phyloP scores from a whole-genome alignment of 805 yeast species.

The Hermanozyma aechmeae region DNA sequence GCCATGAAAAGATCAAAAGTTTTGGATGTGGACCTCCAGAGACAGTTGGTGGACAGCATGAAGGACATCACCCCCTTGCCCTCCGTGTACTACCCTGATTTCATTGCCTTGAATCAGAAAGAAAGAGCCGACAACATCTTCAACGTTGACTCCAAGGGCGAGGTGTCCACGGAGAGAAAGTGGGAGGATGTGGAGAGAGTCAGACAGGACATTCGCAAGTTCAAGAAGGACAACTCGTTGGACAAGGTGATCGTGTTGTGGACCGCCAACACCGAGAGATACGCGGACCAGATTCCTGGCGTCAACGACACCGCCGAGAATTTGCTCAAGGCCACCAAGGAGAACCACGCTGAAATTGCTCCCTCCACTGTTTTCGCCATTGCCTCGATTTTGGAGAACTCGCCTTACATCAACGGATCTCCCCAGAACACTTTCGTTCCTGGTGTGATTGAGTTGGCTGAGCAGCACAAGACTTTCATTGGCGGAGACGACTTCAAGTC shows the following conservation, averaged over 20 bases:
- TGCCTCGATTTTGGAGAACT: conserved; percentile 80
- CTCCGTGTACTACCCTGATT: conserved; percentile 90
- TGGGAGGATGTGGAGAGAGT: conserved; percentile 86
- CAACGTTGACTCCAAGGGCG: conserved; percentile 45
- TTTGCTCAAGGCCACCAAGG: conserved; percentile 62
- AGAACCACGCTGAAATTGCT: conserved; percentile 73
- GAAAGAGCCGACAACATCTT: conserved; percentile 85
- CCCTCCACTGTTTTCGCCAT: conserved; percentile 94
- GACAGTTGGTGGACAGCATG: conserved; percentile 59
- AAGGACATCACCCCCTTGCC: conserved; percentile 60
- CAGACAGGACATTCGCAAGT: conserved; percentile 73
- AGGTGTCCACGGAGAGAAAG: conserved; percentile 49
- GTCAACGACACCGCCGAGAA: conserved; percentile 86
- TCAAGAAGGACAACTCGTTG: conserved; percentile 61
- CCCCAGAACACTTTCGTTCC: conserved; percentile 98
- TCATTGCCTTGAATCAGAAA: conserved; percentile 89
- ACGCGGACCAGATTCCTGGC: conserved; percentile 65
- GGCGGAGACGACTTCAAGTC: conserved; percentile 98
- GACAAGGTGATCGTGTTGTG: conserved; percentile 88
- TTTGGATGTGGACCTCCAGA: conserved; percentile 76
- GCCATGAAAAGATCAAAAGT: conserved; percentile 85
- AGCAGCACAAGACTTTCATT: conserved; percentile 61
- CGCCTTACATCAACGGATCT: conserved; percentile 91
- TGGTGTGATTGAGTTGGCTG: conserved; percentile 86
- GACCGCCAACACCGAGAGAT: conserved; percentile 97